Evolutionary conservation across 345 rosid species (phyloP), one percentile per base, ranked within the genome.

Genomic region (Salix suchowensis): DNA sequence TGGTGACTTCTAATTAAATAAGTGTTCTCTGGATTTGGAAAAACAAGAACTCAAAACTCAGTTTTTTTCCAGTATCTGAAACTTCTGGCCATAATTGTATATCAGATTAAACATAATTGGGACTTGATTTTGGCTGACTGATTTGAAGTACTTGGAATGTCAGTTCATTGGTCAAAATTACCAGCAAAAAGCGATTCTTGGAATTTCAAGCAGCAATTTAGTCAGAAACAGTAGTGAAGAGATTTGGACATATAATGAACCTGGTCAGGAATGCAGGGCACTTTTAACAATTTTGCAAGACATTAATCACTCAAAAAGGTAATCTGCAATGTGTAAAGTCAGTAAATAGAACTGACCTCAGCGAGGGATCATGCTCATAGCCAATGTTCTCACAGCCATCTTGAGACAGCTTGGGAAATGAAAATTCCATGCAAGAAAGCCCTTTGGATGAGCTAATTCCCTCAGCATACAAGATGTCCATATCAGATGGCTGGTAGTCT

Each of bases 401-500:
- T 70, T 71, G 77, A 65, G 76, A 9, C 68, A 79, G 34, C 62
- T 67, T 64, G 40, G 93, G 93, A 83, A 87, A 91, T 64, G 93
- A 87, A 87, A 91, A 96, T 23, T 91, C 97, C 86, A 90, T 88
- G 88, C 71, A 82, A 34, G 90, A 89, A 74, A 89, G 91, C 66
- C 96, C 88, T 18, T 87, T 89, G 80, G 91, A 87, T 67, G 92
- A 81, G 34, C 90, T 68, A 18, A 89, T 82, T 76, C 97, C 97
- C 79, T 96, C 94, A 40, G 94, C 88, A 75, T 91, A 90, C 78
- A 96, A 77, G 78, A 93, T 88, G 83, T 96, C 99, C 87, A 85
- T 84, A 26, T 96, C 91, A 32, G 96, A 88, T 61, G 98, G 98
- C 77, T 83, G 86, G 42, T 91, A 96, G 73, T 85, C 90, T 75